Evolutionary conservation across 345 rosid genomes (phyloP).

Genomic region (Abelmoschus esculentus): DNA sequence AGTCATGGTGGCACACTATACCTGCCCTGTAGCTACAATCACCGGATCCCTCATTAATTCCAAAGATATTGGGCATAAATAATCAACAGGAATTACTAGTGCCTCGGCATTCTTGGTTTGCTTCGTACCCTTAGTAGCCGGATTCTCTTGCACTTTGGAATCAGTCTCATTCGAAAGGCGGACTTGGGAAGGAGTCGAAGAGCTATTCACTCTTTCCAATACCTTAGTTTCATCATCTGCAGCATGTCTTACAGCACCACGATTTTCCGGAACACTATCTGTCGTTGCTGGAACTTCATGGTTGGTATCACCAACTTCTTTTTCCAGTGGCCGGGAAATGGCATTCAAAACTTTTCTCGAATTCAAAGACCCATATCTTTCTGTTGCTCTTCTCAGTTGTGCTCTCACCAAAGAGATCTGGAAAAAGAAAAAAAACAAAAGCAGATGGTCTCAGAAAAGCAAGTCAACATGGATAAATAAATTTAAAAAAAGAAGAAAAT

Average conservation of each 20-base stretch:
- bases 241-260: slow-evolving; percentile 7
- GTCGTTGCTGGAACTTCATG: slow-evolving; percentile 25
- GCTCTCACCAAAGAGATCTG: slow-evolving; percentile 72
- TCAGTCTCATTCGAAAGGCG: slow-evolving; percentile 29
- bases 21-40: slow-evolving; percentile 95
- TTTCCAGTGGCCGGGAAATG: slow-evolving; percentile 39
- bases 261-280: slow-evolving; percentile 21
- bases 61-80: slow-evolving; percentile 78
- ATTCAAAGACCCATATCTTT: slow-evolving; percentile 56
- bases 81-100: slow-evolving; percentile 61
- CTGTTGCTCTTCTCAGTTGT: slow-evolving; percentile 71
- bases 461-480: neutral
- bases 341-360: slow-evolving; percentile 34
- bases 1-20: slow-evolving; percentile 8
- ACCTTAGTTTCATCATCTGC: slow-evolving; percentile 19
- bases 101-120: slow-evolving; percentile 49
- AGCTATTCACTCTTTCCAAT: slow-evolving; percentile 25
- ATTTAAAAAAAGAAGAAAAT: neutral
- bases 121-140: slow-evolving; percentile 32
- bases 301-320: slow-evolving; percentile 25
- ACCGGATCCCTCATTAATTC: slow-evolving; percentile 97
- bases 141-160: slow-evolving; percentile 31
- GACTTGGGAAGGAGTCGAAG: slow-evolving; percentile 29
- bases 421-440: slow-evolving; percentile 11
- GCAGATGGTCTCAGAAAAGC: neutral